These are phyloP conservation scores for Sclerotinia trifoliorum DNA, from an alignment of 2,329 filamentous ascomycete species.

Conservation along the genomic window DNA sequence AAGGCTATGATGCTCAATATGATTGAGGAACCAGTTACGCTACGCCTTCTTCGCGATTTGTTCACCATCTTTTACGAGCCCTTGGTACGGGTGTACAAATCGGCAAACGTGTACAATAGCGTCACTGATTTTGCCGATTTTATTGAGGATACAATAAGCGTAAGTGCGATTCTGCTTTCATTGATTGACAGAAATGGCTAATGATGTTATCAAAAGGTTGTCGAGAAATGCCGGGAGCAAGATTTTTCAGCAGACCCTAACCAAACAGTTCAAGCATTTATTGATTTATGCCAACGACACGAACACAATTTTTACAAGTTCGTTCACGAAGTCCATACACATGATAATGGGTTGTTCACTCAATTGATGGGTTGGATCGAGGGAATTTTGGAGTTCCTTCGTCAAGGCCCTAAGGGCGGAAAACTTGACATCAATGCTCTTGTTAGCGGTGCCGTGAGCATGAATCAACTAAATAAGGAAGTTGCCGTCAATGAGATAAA, in stretches of 20 bases:
- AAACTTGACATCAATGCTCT: constrained; percentile 93
- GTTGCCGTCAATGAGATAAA: constrained; percentile 80
- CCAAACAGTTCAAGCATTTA: constrained; percentile 96
- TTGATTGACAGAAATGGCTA: constrained; percentile 22
- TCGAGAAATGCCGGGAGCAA: constrained; percentile 64
- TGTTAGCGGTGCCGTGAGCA: constrained; percentile 74
- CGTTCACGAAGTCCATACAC: constrained; percentile 93
- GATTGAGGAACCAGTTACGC: constrained; percentile 94
- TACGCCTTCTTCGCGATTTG: constrained; percentile 92
- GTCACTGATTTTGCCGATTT: constrained; percentile 96
- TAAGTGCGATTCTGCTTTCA: constrained; percentile 42
- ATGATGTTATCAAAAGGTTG: constrained; percentile 49
- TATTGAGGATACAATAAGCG: constrained; percentile 86
- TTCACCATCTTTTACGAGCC: constrained; percentile 99
- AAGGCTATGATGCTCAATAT: constrained; percentile 96
- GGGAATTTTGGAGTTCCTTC: constrained; percentile 87
- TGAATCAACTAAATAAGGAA: constrained; percentile 65
- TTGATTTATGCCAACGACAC: constrained; percentile 91
- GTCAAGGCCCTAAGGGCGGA: constrained; percentile 80
- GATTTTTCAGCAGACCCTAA: constrained; percentile 95
- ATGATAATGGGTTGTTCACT: constrained; percentile 95
- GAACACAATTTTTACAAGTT: constrained; percentile 99
- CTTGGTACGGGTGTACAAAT: constrained; percentile 95
- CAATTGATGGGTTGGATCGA: constrained; percentile 98
- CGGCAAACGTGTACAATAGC: constrained; percentile 94